Conservation (phyloP, 768 basidiomycete species). For the Suillus hirtellus region DNA sequence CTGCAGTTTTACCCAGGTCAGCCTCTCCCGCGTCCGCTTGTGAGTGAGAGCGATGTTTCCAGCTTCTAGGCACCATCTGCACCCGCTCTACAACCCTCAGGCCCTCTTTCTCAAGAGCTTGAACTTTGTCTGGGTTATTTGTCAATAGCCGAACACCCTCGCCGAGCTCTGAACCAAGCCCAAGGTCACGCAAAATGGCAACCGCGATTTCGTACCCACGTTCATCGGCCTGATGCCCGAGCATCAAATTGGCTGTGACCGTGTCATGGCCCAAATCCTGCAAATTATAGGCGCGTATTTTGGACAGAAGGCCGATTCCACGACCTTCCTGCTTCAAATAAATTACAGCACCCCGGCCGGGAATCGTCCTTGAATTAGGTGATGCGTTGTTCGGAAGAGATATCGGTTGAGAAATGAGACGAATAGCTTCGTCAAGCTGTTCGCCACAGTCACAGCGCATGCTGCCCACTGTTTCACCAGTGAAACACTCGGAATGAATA, state of each 20-base stretch:
- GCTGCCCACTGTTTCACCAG: conserved; percentile 95
- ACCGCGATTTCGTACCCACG: conserved; percentile 90
- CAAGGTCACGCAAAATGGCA: conserved; percentile 87
- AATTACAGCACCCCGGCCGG: conserved; percentile 88
- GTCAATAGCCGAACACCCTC: conserved; percentile 81
- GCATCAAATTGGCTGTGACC: conserved; percentile 94
- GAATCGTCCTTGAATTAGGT: conserved; percentile 45
- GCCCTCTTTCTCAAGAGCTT: conserved; percentile 82
- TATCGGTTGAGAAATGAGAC: conserved; percentile 78
- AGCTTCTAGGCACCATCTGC: conserved; percentile 92
- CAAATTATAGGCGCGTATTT: conserved; percentile 95
- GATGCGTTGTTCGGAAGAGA: conserved; percentile 36
- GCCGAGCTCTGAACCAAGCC: conserved; percentile 56
- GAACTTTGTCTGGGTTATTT: conserved; percentile 97
- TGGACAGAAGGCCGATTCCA: conserved; percentile 93
- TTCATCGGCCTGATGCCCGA: conserved; percentile 94
- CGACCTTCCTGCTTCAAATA: conserved; percentile 98
- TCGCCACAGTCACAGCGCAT: conserved; percentile 99
- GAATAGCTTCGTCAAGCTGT: conserved; percentile 96
- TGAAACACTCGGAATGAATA: conserved; percentile 98
- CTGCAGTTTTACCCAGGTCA: conserved; percentile 41
- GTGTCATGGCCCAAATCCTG: conserved; percentile 99
- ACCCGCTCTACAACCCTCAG: conserved; percentile 80
- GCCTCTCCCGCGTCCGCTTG: conserved; percentile 11
- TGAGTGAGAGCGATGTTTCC: conserved; percentile 44